These are phyloP conservation scores for Ajuga chamaepitys DNA, from an alignment of 257 asterid genomes.

Conservation along the genomic window DNA sequence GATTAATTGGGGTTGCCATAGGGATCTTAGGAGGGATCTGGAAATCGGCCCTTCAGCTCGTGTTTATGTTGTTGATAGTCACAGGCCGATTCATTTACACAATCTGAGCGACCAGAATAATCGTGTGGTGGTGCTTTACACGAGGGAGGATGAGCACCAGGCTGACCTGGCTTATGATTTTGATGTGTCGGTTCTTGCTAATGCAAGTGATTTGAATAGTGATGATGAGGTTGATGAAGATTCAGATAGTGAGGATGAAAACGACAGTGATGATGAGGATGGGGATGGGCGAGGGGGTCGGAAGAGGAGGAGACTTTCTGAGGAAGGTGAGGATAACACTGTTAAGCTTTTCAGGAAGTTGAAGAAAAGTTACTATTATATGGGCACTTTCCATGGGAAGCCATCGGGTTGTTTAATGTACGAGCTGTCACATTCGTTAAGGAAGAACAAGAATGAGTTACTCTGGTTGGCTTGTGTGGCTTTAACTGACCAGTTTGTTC, in stretches of 20 bases:
- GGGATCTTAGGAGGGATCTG: conserved; percentile 71
- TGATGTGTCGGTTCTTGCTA: conserved; percentile 81
- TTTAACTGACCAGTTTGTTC: conserved; percentile 92
- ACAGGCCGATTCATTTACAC: conserved; percentile 93
- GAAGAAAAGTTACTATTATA: conserved; percentile 69
- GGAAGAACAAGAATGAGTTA: conserved; percentile 72
- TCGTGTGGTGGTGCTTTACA: conserved; percentile 76
- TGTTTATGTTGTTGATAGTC: conserved; percentile 92
- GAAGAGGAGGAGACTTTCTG: conserved; percentile 56
- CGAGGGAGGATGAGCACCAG: conserved; percentile 71
- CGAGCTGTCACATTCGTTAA: conserved; percentile 64
- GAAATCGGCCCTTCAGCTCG: conserved; percentile 52
- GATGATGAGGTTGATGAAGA: conserved; percentile 76
- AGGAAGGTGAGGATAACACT: conserved; percentile 44
- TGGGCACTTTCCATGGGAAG: conserved; percentile 96
- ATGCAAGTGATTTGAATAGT: conserved; percentile 70
- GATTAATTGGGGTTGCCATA: conserved; percentile 96
- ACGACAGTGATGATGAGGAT: conserved; percentile 54
- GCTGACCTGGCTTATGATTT: conserved; percentile 81
- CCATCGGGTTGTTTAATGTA: conserved; percentile 97
- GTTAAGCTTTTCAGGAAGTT: conserved; percentile 63
- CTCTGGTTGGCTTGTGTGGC: conserved; percentile 98
- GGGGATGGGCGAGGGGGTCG: conserved; percentile 40
- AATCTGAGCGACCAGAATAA: conserved; percentile 68
- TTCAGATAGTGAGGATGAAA: conserved; percentile 57